These are phyloP conservation scores for Ascomycota sp. DNA, from an alignment of 2,329 filamentous ascomycete genomes.

Conservation along the genomic window DNA sequence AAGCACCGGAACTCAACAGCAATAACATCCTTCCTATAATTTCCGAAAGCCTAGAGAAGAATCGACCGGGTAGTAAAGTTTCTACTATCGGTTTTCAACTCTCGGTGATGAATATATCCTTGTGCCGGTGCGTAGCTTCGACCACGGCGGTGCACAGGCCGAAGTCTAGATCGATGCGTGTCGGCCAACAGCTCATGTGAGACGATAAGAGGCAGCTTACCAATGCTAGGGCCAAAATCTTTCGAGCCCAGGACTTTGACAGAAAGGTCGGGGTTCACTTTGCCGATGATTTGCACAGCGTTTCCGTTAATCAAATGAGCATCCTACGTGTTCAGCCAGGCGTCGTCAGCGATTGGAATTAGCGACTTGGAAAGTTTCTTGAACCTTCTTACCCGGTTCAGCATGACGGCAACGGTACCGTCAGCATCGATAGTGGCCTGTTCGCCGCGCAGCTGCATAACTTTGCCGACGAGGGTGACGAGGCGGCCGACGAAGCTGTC, in stretches of 20 bases:
- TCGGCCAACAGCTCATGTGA: neutral
- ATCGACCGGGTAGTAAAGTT: no score
- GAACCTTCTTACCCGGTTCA: slow-evolving; percentile 44
- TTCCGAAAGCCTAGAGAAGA: no score
- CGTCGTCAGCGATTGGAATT: neutral
- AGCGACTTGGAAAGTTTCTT: neutral
- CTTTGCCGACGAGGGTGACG: slow-evolving; percentile 72
- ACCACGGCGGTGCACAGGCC: slow-evolving; percentile 59
- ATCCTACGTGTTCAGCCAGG: slow-evolving; percentile 27
- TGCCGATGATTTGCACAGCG: slow-evolving; percentile 58
- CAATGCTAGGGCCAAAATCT: slow-evolving; percentile 48
- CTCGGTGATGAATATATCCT: slow-evolving; percentile 55
- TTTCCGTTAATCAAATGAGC: slow-evolving; percentile 48
- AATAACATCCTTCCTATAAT: no score
- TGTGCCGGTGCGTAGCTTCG: slow-evolving; percentile 65
- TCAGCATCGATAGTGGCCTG: slow-evolving; percentile 62
- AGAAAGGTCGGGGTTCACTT: slow-evolving; percentile 53
- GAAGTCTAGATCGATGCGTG: slow-evolving; percentile 37
- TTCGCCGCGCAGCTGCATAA: slow-evolving; percentile 64
- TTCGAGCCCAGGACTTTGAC: slow-evolving; percentile 49
- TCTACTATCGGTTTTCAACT: no score
- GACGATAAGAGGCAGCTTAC: slow-evolving; percentile 25
- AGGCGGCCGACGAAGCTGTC: slow-evolving; percentile 53
- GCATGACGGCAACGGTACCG: slow-evolving; percentile 50
- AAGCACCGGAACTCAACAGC: no score